Conservation (phyloP, 2,329 filamentous ascomycete genomes). For the Lasiodiplodia sp. region DNA sequence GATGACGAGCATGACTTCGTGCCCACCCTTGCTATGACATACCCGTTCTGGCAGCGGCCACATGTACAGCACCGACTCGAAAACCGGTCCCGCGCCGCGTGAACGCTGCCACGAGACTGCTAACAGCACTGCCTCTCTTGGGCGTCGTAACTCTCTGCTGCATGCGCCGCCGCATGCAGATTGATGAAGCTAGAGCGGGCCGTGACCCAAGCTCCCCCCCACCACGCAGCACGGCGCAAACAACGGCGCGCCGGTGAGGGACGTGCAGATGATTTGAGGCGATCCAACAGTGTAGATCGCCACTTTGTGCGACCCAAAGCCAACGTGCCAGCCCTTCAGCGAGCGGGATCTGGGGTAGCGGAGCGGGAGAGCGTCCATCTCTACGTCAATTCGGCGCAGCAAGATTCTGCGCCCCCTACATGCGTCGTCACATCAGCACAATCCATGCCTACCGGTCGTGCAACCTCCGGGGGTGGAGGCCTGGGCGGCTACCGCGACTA, state of each 20-base stretch:
- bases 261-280: background rate
- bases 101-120: background rate
- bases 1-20: background rate
- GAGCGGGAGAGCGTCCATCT: constrained; percentile 2
- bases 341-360: constrained; percentile 14
- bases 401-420: constrained; percentile 3
- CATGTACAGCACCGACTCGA: background rate
- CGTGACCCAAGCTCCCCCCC: background rate
- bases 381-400: background rate
- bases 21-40: background rate
- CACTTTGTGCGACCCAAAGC: constrained; percentile 8
- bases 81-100: background rate
- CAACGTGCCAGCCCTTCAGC: background rate
- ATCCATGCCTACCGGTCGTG: constrained; percentile 2
- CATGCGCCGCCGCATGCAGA: constrained; percentile 3
- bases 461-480: background rate
- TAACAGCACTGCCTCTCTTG: constrained; percentile 9
- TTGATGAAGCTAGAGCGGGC: background rate
- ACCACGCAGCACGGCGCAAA: no score
- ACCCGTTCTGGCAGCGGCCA: background rate
- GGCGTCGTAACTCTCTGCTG: background rate
- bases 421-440: constrained; percentile 11
- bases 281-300: constrained; percentile 15
- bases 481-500: background rate
- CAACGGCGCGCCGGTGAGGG: background rate